Base-by-base conservation (phyloP, 2,329 filamentous ascomycete species). In the Alternaria sp. region DNA sequence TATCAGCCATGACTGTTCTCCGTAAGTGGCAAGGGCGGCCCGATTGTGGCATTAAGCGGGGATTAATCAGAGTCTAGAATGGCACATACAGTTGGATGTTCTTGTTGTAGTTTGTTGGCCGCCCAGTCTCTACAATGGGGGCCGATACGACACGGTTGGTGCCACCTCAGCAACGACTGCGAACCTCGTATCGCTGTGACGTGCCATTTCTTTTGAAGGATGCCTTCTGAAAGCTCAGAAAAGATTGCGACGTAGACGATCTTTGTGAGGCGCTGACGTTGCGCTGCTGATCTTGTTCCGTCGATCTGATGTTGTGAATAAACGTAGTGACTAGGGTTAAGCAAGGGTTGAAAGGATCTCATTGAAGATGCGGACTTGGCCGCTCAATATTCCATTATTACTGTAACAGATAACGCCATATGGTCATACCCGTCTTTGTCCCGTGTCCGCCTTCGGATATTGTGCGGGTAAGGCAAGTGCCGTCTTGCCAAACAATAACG, bases 41-140 rank as follows among this genome's bases (percentile, higher is more conserved):
- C 34, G 22, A 1, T 25, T 16, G 46, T 32, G 46, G 20, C 38
- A 38, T 14, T 38, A 18, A 20, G 32, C 46, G 14, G 32, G 46
- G 25, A 50, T 25, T 36, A 38, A 49, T 22, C 18, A 36, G 32
- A 27, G 5, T 25, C 18, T 36, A 25, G 20, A 43, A 43, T 57
- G 18, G 49, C 18, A 50, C 25, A 48, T 57, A 41, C 32, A n/a
- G 45, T 57, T 57, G 45, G 45, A 50, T 51, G 54, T 57, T 57
- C 27, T 45, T 41, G 36, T 52, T 41, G 50, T 14, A 41, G 50
- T 22, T 27, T 32, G 38, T 38, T 54, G 40, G 40, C 36, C 54
- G 20, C 28, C 28, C 45, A 16, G 45, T 43, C 25, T 40, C 53
- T 55, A 41, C 16, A 38, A 38, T n/a, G 22, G 53, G 32, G 30